Conservation (phyloP, 1,139 yeast genomes). For the Torulaspora globosa region DNA sequence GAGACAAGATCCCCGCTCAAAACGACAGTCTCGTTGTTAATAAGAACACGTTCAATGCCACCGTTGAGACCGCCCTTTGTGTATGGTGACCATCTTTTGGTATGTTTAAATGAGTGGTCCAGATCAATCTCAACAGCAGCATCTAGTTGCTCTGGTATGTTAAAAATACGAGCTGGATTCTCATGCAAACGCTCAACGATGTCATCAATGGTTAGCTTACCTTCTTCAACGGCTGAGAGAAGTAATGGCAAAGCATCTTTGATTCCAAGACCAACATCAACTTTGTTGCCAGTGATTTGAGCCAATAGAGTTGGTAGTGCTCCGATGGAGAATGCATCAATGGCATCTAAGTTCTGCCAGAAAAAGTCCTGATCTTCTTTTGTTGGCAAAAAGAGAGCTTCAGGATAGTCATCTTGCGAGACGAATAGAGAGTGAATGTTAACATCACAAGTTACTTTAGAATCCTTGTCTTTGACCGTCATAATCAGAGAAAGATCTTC, state of each 20-base stretch:
- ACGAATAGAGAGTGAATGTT: slow-evolving; percentile 75
- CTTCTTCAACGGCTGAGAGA: slow-evolving; percentile 72
- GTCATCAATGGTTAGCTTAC: slow-evolving; percentile 67
- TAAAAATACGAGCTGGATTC: slow-evolving; percentile 78
- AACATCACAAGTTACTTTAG: slow-evolving; percentile 87
- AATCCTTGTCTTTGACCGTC: slow-evolving; percentile 79
- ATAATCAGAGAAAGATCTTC: slow-evolving; percentile 80
- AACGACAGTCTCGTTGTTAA: slow-evolving; percentile 74
- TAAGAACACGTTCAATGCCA: slow-evolving; percentile 80
- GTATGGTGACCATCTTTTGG: slow-evolving; percentile 52
- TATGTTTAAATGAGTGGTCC: slow-evolving; percentile 51
- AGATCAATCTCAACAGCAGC: slow-evolving; percentile 75
- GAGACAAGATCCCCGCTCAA: slow-evolving; percentile 73
- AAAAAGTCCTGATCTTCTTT: slow-evolving; percentile 74
- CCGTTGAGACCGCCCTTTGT: slow-evolving; percentile 56
- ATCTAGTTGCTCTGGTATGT: slow-evolving; percentile 70
- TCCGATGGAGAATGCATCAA: slow-evolving; percentile 90
- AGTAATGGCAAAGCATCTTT: slow-evolving; percentile 79
- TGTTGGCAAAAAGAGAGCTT: slow-evolving; percentile 70
- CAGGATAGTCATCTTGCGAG: slow-evolving; percentile 67
- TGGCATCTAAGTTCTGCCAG: slow-evolving; percentile 67
- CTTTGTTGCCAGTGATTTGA: slow-evolving; percentile 54
- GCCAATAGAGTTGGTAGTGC: slow-evolving; percentile 72
- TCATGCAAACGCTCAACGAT: slow-evolving; percentile 71
- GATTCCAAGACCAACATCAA: slow-evolving; percentile 71